A percentile compares a stretch with the other conserved stretches of the same genome.
phyloP scores from a whole-genome alignment of 176 grass and related monocot genomes.

The Saccharum spontaneum region DNA sequence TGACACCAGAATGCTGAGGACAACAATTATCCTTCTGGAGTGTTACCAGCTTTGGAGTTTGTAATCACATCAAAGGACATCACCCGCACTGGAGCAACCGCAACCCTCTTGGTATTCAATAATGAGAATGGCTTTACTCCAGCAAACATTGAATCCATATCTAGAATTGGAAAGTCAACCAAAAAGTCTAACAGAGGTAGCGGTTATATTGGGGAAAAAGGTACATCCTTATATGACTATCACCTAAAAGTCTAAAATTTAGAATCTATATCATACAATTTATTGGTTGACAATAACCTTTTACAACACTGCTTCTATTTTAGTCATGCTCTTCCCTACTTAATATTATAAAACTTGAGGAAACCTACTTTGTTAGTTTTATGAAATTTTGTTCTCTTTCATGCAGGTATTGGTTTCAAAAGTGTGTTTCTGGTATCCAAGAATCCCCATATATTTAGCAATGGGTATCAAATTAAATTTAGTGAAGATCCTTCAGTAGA shows the following conservation, averaged over 20 bases:
- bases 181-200: slow-evolving; percentile 47
- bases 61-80: slow-evolving; percentile 58
- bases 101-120: slow-evolving; percentile 65
- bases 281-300: not conserved
- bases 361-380: not conserved
- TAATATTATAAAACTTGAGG: not conserved
- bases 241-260: not conserved
- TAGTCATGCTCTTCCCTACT: not conserved
- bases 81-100: slow-evolving; percentile 36
- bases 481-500: slow-evolving; percentile 61
- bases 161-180: slow-evolving; percentile 56
- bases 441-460: slow-evolving; percentile 81
- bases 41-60: slow-evolving; percentile 56
- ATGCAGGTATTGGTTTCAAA: slow-evolving; percentile 84
- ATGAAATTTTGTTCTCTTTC: not conserved
- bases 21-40: slow-evolving; percentile 56
- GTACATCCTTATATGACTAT: slow-evolving; percentile 15
- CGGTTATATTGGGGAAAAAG: slow-evolving; percentile 78
- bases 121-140: slow-evolving; percentile 65
- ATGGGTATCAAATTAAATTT: slow-evolving; percentile 83
- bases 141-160: slow-evolving; percentile 66
- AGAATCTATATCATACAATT: not conserved
- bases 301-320: not conserved
- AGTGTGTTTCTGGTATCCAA: slow-evolving; percentile 70
- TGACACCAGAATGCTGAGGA: slow-evolving; percentile 65